Conservation (phyloP, 23 red algal genomes). For the Pyropia yezoensis region DNA sequence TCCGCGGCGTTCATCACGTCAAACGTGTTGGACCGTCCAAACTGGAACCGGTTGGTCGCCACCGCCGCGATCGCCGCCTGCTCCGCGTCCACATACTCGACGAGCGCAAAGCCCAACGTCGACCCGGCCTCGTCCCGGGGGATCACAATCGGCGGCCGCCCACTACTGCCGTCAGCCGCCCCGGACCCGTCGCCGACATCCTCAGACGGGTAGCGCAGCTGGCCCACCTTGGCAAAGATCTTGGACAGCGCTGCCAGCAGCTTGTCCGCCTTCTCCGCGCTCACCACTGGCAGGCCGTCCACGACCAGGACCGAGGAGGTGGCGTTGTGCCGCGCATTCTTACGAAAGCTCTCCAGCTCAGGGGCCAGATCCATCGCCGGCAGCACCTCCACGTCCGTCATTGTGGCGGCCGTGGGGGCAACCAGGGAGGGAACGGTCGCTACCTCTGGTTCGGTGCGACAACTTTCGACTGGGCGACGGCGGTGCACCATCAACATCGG, state of each 20-base stretch:
- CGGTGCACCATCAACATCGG: no score
- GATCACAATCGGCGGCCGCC: constrained; percentile 23
- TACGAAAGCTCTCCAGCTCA: no score
- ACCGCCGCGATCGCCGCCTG: constrained; percentile 68
- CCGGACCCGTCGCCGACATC: not conserved
- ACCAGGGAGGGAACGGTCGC: no score
- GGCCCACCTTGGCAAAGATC: constrained; percentile 54
- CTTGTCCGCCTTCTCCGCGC: constrained; percentile 71
- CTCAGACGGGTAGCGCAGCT: constrained; percentile 16
- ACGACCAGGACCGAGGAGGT: constrained; percentile 40
- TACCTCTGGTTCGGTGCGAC: no score
- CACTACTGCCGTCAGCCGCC: no score
- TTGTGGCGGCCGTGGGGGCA: no score
- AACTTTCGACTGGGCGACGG: no score
- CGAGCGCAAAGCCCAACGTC: constrained; percentile 76
- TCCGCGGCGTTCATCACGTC: constrained; percentile 49
- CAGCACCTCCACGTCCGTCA: no score
- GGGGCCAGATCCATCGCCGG: no score
- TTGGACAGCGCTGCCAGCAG: constrained; percentile 46
- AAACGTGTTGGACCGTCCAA: constrained; percentile 65
- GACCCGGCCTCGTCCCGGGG: constrained; percentile 27
- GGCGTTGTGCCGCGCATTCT: no score
- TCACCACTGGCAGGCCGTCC: constrained; percentile 69
- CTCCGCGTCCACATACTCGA: constrained; percentile 65
- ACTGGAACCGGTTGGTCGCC: constrained; percentile 59